These are phyloP conservation scores for Penicillium goetzii DNA, from an alignment of 495 filamentous ascomycete species.

Conservation along the genomic window DNA sequence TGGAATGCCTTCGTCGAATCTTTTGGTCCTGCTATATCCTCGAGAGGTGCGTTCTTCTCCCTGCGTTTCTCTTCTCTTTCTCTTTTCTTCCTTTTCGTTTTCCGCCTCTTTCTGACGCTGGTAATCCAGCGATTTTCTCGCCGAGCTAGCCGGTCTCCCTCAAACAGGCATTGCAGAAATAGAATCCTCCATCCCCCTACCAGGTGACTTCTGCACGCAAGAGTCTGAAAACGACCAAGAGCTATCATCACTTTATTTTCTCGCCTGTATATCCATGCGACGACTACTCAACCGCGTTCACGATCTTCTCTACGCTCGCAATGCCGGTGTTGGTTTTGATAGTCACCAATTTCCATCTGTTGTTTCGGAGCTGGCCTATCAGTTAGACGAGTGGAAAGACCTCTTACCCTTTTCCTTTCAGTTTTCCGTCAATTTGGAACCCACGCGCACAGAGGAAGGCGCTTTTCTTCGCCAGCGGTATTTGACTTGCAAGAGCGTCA, in stretches of 20 bases:
- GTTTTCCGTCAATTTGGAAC: slow-evolving; percentile 35
- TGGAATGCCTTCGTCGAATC: slow-evolving; percentile 48
- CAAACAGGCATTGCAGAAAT: slow-evolving; percentile 48
- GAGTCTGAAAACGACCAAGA: slow-evolving; percentile 24
- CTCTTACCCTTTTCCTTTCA: slow-evolving; percentile 43
- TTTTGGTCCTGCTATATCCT: slow-evolving; percentile 56
- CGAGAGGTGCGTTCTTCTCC: slow-evolving; percentile 32
- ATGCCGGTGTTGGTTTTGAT: slow-evolving; percentile 34
- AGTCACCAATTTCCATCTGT: slow-evolving; percentile 43
- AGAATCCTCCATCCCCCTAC: slow-evolving; percentile 46
- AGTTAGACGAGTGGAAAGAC: slow-evolving; percentile 49
- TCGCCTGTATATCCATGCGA: slow-evolving; percentile 42
- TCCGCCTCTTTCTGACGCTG: neutral
- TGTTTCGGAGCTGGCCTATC: slow-evolving; percentile 47
- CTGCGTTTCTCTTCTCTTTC: neutral
- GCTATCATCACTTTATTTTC: slow-evolving; percentile 37
- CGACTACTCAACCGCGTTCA: slow-evolving; percentile 43
- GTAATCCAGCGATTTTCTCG: slow-evolving; percentile 25
- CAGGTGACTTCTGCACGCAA: slow-evolving; percentile 33
- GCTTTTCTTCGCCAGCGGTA: slow-evolving; percentile 51
- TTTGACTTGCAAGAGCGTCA: slow-evolving; percentile 51
- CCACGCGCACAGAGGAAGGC: slow-evolving; percentile 34
- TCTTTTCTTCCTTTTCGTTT: neutral
- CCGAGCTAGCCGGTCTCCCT: slow-evolving; percentile 47
- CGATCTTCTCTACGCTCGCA: slow-evolving; percentile 34